These are phyloP conservation scores for Halophytophthora polymorphica DNA, from an alignment of 352 stramenopile species.

Conservation along the genomic window DNA sequence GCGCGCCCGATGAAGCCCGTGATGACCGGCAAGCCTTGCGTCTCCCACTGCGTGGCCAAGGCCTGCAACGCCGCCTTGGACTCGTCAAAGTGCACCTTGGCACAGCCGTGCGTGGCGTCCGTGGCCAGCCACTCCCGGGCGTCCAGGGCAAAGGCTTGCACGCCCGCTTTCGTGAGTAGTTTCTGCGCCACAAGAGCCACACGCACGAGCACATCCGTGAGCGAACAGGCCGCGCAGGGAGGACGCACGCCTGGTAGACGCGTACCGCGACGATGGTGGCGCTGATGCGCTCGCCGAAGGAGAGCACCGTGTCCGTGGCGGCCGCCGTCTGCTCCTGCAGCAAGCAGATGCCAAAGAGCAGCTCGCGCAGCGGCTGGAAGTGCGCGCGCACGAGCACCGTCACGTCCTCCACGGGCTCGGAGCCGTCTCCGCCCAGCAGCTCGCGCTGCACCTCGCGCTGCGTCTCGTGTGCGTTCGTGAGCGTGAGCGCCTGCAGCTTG, in stretches of 20 bases:
- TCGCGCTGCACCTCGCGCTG: slow-evolving; percentile 33
- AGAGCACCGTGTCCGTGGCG: slow-evolving; percentile 71
- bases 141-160: slow-evolving; percentile 67
- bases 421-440: slow-evolving; percentile 7
- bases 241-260: neutral
- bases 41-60: slow-evolving; percentile 38
- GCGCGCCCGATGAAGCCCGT: slow-evolving; percentile 76
- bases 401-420: slow-evolving; percentile 47
- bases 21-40: slow-evolving; percentile 53
- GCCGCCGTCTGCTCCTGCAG: slow-evolving; percentile 72
- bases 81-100: slow-evolving; percentile 76
- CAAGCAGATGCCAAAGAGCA: slow-evolving; percentile 73
- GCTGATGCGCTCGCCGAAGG: slow-evolving; percentile 76
- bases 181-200: slow-evolving; percentile 11
- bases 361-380: slow-evolving; percentile 72
- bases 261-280: slow-evolving; percentile 65
- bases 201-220: neutral
- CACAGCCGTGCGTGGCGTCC: slow-evolving; percentile 63
- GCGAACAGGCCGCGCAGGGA: too few relatives aligned
- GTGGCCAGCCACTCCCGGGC: slow-evolving; percentile 73
- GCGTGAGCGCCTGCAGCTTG: slow-evolving; percentile 50
- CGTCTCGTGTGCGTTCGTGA: slow-evolving; percentile 70
- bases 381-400: slow-evolving; percentile 44
- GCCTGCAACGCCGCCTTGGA: slow-evolving; percentile 66
- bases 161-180: slow-evolving; percentile 52